Evolutionary conservation across 345 rosid genomes (phyloP).

Genomic region (Hibiscus trionum): DNA sequence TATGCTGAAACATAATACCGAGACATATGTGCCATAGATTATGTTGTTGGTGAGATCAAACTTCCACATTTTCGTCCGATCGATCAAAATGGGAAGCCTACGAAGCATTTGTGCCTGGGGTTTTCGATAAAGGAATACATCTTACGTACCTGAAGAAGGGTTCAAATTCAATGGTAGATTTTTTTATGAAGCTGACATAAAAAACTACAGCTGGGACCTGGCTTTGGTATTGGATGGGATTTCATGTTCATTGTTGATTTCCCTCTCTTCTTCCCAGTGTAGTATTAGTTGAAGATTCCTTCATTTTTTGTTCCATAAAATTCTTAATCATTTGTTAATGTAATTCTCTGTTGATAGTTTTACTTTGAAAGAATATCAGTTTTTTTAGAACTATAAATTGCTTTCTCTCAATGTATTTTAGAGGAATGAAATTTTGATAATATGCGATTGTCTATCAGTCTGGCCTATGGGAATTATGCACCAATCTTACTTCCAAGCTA

Average conservation of each 20-base stretch:
- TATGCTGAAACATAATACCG: not conserved
- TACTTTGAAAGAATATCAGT: not conserved
- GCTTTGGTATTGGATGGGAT: not conserved
- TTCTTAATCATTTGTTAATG: not conserved
- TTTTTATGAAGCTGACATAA: not conserved
- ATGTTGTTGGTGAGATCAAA: not conserved
- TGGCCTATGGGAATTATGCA: too few relatives aligned
- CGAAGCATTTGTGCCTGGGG: not conserved
- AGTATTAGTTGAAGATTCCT: slow-evolving; percentile 4
- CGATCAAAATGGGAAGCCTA: not conserved
- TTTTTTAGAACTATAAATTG: too few relatives aligned
- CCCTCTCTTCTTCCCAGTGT: slow-evolving; percentile 10
- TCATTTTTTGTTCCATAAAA: not conserved
- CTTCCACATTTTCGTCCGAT: not conserved
- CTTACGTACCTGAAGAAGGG: not conserved
- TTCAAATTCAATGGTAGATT: not conserved
- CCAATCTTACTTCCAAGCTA: too few relatives aligned
- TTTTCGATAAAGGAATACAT: not conserved
- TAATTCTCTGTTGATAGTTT: slow-evolving; percentile 7
- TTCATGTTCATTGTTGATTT: slow-evolving; percentile 7
- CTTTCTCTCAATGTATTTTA: too few relatives aligned
- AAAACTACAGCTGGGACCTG: not conserved
- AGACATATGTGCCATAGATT: not conserved
- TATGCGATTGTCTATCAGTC: too few relatives aligned
- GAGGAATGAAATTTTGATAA: not conserved